Evolutionary conservation across 306 rosid genomes (phyloP).

Genomic region (Rosa persica): DNA sequence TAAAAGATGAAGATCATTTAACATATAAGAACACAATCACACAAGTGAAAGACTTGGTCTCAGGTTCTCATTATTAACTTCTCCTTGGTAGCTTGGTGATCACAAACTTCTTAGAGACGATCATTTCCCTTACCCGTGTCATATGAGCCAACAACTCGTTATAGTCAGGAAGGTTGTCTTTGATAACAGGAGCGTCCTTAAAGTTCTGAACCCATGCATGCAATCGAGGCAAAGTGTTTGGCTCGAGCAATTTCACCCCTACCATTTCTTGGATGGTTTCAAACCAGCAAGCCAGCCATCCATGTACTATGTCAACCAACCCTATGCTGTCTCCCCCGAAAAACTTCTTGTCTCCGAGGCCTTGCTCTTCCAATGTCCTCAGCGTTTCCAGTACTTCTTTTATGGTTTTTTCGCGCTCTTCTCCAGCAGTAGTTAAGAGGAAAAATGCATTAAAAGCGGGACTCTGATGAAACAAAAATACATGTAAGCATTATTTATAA

Average conservation of each 20-base stretch:
- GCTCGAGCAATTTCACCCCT: constrained; percentile 32
- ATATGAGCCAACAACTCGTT: constrained; percentile 12
- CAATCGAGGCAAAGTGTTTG: constrained; percentile 34
- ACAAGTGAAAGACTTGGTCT: too few relatives aligned
- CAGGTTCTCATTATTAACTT: too few relatives aligned
- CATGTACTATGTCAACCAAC: constrained; percentile 33
- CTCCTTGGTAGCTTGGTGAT: too few relatives aligned
- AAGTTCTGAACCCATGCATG: constrained; percentile 45
- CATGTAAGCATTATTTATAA: background rate
- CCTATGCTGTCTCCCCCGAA: constrained; percentile 37
- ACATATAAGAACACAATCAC: too few relatives aligned
- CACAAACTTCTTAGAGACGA: background rate
- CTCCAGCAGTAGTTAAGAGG: background rate
- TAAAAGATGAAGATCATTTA: too few relatives aligned
- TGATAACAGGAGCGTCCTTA: constrained; percentile 37
- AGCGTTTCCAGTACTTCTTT: constrained; percentile 14
- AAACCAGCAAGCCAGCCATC: constrained; percentile 22
- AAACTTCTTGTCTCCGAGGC: constrained; percentile 25
- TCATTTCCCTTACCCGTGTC: background rate
- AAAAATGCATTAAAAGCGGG: background rate
- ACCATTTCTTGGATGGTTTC: constrained; percentile 19
- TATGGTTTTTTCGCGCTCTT: constrained; percentile 21
- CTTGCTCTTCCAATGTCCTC: constrained; percentile 25
- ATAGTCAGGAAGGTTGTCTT: constrained; percentile 39
- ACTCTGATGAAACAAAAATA: background rate